phyloP scores from a whole-genome alignment of 495 filamentous ascomycete species.

The Aspergillus campestris region DNA sequence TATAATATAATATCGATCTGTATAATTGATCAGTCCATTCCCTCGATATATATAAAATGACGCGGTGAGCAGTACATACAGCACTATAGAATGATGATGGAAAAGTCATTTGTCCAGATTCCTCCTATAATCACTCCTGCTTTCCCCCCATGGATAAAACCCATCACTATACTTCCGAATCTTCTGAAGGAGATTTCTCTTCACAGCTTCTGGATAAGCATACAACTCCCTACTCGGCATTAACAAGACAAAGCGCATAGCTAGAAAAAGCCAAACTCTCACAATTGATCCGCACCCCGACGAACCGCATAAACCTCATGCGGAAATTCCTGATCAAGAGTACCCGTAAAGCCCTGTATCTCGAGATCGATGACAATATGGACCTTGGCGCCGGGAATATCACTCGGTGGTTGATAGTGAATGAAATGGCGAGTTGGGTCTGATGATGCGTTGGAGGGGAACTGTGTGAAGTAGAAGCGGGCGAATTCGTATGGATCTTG shows the following conservation, averaged over 20 bases:
- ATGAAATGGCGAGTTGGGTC: slow-evolving; percentile 1
- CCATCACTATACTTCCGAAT: slow-evolving; percentile 2
- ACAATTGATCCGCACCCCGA: neutral
- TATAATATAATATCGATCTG: too few species aligned
- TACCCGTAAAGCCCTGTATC: neutral
- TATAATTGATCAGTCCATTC: too few species aligned
- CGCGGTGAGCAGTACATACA: too few species aligned
- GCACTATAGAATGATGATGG: too few species aligned
- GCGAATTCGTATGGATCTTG: neutral
- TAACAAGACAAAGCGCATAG: too few species aligned
- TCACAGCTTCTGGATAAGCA: neutral
- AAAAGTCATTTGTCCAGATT: too few species aligned
- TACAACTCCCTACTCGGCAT: too few species aligned
- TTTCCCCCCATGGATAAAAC: slow-evolving; percentile 1
- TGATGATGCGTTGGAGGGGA: neutral
- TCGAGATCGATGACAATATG: slow-evolving; percentile 7
- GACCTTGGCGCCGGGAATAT: slow-evolving; percentile 1
- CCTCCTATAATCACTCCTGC: too few species aligned
- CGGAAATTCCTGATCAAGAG: neutral
- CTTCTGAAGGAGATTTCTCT: slow-evolving; percentile 1
- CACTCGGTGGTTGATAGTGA: slow-evolving; percentile 3
- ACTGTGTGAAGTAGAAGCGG: slow-evolving; percentile 1
- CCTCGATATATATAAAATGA: too few species aligned
- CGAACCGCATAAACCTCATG: slow-evolving; percentile 3
- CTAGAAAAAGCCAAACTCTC: too few species aligned